Conservation (phyloP, 2,329 filamentous ascomycete genomes). For the Sarocladium oryzae region DNA sequence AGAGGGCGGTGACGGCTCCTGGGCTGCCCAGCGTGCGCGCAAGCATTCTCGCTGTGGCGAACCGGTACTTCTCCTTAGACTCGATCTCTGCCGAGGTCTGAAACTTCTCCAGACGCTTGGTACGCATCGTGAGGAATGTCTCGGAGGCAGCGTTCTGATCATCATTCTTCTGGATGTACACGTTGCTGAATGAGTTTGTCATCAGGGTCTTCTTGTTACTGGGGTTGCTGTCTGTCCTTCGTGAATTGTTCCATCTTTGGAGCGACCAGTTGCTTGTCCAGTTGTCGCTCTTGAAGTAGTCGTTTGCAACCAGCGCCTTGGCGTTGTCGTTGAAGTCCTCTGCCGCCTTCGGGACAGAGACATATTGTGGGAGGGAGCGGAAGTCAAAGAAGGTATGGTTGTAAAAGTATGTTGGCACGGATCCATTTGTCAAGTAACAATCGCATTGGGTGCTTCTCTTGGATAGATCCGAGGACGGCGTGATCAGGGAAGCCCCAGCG, state of each 20-base stretch:
- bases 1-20: slow-evolving; percentile 46
- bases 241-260: slow-evolving; percentile 35
- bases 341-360: slow-evolving; percentile 27
- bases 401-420: slow-evolving; percentile 34
- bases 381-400: slow-evolving; percentile 46
- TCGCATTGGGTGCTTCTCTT: slow-evolving; percentile 30
- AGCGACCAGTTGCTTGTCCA: slow-evolving; percentile 33
- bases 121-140: slow-evolving; percentile 39
- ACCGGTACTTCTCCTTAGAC: slow-evolving; percentile 24
- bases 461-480: background rate
- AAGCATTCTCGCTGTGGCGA: slow-evolving; percentile 39
- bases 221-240: slow-evolving; percentile 22
- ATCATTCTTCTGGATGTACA: slow-evolving; percentile 39
- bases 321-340: slow-evolving; percentile 19
- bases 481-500: background rate
- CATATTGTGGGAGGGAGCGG: slow-evolving; percentile 33
- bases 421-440: slow-evolving; percentile 43
- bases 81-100: slow-evolving; percentile 45
- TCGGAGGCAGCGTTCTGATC: slow-evolving; percentile 24
- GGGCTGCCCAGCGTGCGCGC: slow-evolving; percentile 40
- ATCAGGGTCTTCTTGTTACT: slow-evolving; percentile 26
- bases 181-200: slow-evolving; percentile 36
- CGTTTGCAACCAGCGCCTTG: slow-evolving; percentile 26
- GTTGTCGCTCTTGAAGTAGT: slow-evolving; percentile 29
- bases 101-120: slow-evolving; percentile 29